Evolutionary conservation across 2,329 filamentous ascomycete genomes (phyloP), one percentile per base, ranked within the genome.

Genomic region (Cadophora gregata): DNA sequence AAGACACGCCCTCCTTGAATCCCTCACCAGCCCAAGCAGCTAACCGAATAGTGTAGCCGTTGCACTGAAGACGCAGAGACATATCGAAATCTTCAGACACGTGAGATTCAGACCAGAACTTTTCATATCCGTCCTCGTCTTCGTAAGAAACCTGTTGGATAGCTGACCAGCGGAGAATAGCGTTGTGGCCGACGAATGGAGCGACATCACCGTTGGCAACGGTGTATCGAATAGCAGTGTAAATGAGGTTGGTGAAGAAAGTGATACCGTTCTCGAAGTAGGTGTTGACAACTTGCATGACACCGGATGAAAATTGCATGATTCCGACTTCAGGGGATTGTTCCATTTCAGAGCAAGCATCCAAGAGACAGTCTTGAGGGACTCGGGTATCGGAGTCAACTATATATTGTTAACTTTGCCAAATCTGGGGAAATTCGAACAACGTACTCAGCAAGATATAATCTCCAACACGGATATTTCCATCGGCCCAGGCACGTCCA

Each of bases 51-150:
- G 89, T 88, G 78, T 93, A 93, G 31, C 90, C 90, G 69, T 81
- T 86, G 70, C 87, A 88, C 77, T 93, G 91, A 24, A 93, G 84
- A 71, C 90, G 89, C 25, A 93, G 86, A 29, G 90, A 90, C 90
- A 93, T 93, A 73, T 93, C 90, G 75, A 93, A 93, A 77, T 93
- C 91, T 76, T 93, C 91, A 2, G 90, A 93, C 67, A 93, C 91
- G 75, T 93, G 91, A 45, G 85, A 88, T 78, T 93, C 91, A 8
- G 90, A 93, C 91, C 91, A 93, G 80, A 90, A 93, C 79, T 93
- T 93, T 75, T 93, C 90, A 9, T 63, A 56, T 14, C 88, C 88
- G 70, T 91, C 88, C 69, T 89, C 85, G 74, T 91, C 89, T 48
- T 82, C 79, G 78, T 92, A 93, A 16, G 87, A 86, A 50, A 93